Percentiles rank a stretch among this genome's conserved stretches.
These are phyloP conservation scores for Huntiella abstrusa DNA, from an alignment of 2,329 filamentous ascomycete genomes.

Conservation along the genomic window DNA sequence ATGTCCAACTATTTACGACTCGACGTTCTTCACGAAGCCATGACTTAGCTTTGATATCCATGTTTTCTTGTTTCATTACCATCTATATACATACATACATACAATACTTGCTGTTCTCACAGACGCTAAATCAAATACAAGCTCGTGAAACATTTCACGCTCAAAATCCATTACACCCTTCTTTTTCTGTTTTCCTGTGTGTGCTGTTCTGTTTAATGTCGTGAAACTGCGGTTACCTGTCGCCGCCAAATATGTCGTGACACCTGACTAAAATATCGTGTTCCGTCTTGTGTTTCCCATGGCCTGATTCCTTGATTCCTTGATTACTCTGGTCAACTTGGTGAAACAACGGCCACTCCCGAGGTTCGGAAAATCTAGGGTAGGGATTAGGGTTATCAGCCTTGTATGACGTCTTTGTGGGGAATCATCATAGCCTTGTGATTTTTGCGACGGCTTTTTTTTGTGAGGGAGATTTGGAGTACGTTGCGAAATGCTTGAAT, in stretches of 20 bases:
- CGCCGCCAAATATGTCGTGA: neutral
- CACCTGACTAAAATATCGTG: neutral
- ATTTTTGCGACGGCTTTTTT: too few relatives aligned
- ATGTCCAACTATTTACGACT: constrained; percentile 7
- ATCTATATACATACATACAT: neutral
- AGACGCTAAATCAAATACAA: neutral
- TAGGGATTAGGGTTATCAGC: too few relatives aligned
- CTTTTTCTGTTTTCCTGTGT: neutral
- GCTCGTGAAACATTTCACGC: neutral
- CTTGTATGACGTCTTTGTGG: too few relatives aligned
- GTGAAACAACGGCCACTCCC: too few relatives aligned
- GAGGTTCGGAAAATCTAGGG: too few relatives aligned
- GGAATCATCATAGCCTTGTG: too few relatives aligned
- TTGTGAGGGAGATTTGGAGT: neutral
- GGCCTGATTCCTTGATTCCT: too few relatives aligned
- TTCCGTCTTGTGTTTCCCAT: neutral
- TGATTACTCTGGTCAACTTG: too few relatives aligned
- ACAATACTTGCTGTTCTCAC: neutral
- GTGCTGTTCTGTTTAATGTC: constrained; percentile 24
- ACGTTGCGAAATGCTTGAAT: constrained; percentile 30
- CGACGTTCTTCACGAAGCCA: constrained; percentile 2
- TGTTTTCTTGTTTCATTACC: neutral
- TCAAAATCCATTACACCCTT: neutral
- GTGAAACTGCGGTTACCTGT: neutral
- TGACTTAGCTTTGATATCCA: constrained; percentile 2